Evolutionary conservation across 306 rosid genomes (phyloP).

Genomic region (Lathyrus tuberosus): DNA sequence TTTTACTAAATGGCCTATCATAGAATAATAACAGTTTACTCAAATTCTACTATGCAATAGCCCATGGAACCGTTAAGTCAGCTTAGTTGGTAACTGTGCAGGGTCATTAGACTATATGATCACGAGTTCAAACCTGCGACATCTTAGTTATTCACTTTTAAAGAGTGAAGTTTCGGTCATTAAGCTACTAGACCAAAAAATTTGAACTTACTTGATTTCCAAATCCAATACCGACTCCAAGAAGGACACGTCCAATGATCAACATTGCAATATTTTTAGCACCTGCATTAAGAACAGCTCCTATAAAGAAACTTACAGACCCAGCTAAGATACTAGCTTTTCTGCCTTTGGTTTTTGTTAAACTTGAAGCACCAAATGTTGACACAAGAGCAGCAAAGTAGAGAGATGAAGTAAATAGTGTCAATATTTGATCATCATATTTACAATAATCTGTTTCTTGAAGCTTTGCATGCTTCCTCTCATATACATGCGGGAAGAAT

Average conservation of each 20-base stretch:
- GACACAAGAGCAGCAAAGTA: constrained; percentile 79
- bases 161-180: too few species aligned
- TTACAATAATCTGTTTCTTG: constrained; percentile 87
- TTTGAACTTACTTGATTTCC: constrained; percentile 72
- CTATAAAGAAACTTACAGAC: constrained; percentile 69
- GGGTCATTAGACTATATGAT: too few species aligned
- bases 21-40: too few species aligned
- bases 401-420: constrained; percentile 79
- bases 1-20: too few species aligned
- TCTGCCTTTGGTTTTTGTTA: constrained; percentile 39
- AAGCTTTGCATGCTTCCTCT: constrained; percentile 64
- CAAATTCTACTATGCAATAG: too few species aligned
- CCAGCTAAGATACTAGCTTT: constrained; percentile 68
- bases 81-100: too few species aligned
- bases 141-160: too few species aligned
- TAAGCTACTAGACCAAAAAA: not conserved
- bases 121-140: too few species aligned
- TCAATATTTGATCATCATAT: constrained; percentile 75
- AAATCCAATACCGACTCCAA: constrained; percentile 76
- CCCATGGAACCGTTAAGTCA: too few species aligned
- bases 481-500: constrained; percentile 73
- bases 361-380: constrained; percentile 69
- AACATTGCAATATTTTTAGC: constrained; percentile 67
- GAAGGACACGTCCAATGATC: constrained; percentile 66
- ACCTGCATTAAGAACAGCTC: constrained; percentile 67